These are phyloP conservation scores for Fusarium succisae DNA, from an alignment of 2,329 filamentous ascomycete species.

Conservation along the genomic window DNA sequence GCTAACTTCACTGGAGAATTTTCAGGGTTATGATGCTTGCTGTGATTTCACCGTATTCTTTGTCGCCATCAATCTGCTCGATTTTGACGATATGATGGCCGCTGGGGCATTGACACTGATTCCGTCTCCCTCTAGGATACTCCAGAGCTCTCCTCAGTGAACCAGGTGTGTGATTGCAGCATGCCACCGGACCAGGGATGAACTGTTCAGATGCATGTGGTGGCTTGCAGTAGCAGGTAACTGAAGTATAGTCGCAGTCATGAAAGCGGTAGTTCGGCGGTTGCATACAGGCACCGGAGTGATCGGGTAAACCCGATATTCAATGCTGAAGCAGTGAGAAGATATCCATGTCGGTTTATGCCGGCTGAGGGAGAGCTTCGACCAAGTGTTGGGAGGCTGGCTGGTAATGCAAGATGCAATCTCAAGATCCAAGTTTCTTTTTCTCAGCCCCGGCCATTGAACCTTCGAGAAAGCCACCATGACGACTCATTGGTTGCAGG, in stretches of 20 bases:
- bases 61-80: background rate
- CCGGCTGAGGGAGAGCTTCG: constrained; percentile 23
- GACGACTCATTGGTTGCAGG: background rate
- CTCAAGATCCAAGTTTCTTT: constrained; percentile 22
- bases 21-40: background rate
- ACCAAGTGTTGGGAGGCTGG: constrained; percentile 6
- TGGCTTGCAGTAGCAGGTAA: constrained; percentile 40
- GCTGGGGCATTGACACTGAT: background rate
- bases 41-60: background rate
- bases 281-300: constrained; percentile 10
- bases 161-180: constrained; percentile 16
- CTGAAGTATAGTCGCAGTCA: constrained; percentile 1
- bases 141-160: background rate
- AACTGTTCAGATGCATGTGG: constrained; percentile 3
- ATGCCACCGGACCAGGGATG: constrained; percentile 18
- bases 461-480: background rate
- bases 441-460: constrained; percentile 1
- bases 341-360: constrained; percentile 14
- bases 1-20: background rate
- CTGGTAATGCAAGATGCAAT: constrained; percentile 27
- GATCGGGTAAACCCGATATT: constrained; percentile 17
- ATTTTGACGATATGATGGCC: background rate
- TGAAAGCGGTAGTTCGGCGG: constrained; percentile 9
- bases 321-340: background rate
- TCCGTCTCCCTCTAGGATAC: background rate